Percentiles rank a stretch among this genome's conserved stretches.
Conservation (phyloP, 331 rosid genomes). For the Pyracantha coccinea region DNA sequence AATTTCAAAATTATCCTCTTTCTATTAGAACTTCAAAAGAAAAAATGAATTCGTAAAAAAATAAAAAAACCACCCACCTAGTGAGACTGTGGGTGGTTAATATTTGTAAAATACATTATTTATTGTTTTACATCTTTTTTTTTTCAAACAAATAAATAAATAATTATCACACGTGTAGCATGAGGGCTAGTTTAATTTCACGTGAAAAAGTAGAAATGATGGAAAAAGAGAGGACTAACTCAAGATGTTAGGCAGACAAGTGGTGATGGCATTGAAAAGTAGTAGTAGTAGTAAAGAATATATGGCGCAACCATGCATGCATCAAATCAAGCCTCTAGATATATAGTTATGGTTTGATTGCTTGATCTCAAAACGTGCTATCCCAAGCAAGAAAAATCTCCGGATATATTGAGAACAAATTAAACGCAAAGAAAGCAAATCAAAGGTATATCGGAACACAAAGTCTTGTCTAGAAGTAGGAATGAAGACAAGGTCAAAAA, state of each 20-base stretch:
- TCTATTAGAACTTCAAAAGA: no score
- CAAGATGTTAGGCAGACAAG: background rate
- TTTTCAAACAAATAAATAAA: no score
- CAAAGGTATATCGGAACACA: background rate
- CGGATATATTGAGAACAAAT: background rate
- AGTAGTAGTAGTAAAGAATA: background rate
- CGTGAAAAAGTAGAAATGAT: background rate
- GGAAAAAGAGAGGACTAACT: background rate
- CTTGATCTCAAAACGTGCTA: background rate
- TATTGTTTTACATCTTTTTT: no score
- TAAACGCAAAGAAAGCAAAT: background rate
- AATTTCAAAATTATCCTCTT: no score
- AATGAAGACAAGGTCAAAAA: background rate
- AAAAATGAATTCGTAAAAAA: no score
- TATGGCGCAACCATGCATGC: background rate
- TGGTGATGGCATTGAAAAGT: conserved; percentile 9
- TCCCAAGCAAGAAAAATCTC: background rate
- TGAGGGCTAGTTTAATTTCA: background rate
- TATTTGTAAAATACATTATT: no score
- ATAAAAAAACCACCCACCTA: no score
- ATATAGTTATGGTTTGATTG: background rate
- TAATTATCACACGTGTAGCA: no score
- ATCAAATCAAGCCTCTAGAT: background rate
- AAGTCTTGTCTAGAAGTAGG: background rate
- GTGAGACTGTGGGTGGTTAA: no score